phyloP scores from a whole-genome alignment of 768 basidiomycete species.

The Clitopilus passeckerianus region DNA sequence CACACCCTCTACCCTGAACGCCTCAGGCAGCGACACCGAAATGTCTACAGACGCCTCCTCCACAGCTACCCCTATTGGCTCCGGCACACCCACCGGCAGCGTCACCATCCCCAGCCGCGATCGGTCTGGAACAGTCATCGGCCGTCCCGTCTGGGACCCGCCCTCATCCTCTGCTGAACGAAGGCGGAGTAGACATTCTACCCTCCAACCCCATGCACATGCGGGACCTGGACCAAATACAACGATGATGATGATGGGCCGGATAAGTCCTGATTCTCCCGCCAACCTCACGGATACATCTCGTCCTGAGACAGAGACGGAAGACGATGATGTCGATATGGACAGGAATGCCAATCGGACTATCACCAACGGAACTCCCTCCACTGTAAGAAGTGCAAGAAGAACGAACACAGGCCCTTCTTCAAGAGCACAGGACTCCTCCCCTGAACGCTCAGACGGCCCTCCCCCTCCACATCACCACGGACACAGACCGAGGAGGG shows the following conservation, averaged over 20 bases:
- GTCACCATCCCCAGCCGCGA: constrained; percentile 59
- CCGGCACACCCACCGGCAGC: constrained; percentile 56
- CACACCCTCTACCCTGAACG: constrained; percentile 15
- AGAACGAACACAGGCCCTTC: neutral
- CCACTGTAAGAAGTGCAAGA: constrained; percentile 1
- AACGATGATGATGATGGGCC: constrained; percentile 2
- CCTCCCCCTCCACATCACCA: constrained; percentile 12
- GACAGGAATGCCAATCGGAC: constrained; percentile 54
- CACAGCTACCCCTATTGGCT: constrained; percentile 53
- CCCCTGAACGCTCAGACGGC: constrained; percentile 12
- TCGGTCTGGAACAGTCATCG: constrained; percentile 73
- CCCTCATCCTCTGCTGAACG: constrained; percentile 9
- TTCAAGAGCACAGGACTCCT: neutral
- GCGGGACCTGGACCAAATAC: constrained; percentile 18
- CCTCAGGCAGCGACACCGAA: constrained; percentile 51
- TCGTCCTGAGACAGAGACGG: constrained; percentile 70
- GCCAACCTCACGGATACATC: constrained; percentile 40
- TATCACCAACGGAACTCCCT: constrained; percentile 14
- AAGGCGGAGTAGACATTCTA: neutral
- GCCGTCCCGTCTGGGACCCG: constrained; percentile 57
- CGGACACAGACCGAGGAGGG: constrained; percentile 16
- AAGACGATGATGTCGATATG: constrained; percentile 72
- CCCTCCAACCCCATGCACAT: constrained; percentile 4
- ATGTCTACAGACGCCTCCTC: constrained; percentile 59
- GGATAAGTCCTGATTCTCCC: constrained; percentile 30